Evolutionary conservation across 768 basidiomycete genomes (phyloP).

Genomic region (Lactifluus echinatus): DNA sequence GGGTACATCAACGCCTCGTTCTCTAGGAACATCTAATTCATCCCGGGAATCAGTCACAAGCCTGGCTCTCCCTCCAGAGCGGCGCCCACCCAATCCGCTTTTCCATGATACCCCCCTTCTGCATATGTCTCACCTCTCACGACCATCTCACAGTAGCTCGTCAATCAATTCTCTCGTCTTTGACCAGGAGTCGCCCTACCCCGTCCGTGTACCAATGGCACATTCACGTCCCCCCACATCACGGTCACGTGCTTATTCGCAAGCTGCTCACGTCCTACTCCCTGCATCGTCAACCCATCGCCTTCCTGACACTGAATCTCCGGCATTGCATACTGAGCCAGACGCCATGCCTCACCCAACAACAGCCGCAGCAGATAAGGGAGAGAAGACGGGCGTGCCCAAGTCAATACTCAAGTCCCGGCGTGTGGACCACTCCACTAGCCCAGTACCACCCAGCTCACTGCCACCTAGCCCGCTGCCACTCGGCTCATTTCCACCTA

Average conservation of each 20-base stretch:
- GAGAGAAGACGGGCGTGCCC: conserved; percentile 39
- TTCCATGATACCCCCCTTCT: not conserved
- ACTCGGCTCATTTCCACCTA: too few relatives aligned
- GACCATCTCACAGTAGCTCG: conserved; percentile 20
- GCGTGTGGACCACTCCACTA: conserved; percentile 58
- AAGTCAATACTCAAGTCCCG: conserved; percentile 68
- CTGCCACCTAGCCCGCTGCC: too few relatives aligned
- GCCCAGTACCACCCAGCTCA: conserved; percentile 55
- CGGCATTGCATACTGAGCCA: conserved; percentile 19
- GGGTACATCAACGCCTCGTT: not conserved
- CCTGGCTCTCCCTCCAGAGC: conserved; percentile 2
- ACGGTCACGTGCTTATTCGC: conserved; percentile 24
- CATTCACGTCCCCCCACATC: conserved; percentile 20
- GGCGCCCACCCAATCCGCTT: not conserved
- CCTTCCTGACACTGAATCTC: not conserved
- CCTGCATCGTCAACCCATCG: not conserved
- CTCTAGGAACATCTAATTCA: not conserved
- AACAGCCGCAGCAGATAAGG: conserved; percentile 31
- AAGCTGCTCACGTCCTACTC: not conserved
- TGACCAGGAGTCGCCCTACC: conserved; percentile 69
- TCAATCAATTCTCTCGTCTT: conserved; percentile 47
- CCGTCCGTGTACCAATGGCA: conserved; percentile 27
- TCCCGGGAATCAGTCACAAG: conserved; percentile 17
- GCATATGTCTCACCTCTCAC: not conserved
- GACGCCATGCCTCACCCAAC: conserved; percentile 19